Evolutionary conservation across 352 stramenopile species (phyloP).

Genomic region (Globisporangium megalacanthum): DNA sequence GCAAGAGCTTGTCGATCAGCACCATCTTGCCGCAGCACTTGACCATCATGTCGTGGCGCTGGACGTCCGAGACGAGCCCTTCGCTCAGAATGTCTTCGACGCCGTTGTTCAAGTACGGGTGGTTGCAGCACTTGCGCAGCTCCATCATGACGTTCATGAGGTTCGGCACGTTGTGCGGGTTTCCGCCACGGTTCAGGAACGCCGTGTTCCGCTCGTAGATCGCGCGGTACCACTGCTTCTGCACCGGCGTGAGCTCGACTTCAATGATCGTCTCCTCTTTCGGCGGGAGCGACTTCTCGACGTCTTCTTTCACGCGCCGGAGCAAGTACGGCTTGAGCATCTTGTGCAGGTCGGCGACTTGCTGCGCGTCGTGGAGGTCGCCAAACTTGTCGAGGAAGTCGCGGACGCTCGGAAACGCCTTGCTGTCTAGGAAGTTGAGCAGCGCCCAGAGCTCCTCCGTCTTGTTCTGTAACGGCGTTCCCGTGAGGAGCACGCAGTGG

Average conservation of each 20-base stretch:
- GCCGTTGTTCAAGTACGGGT: slow-evolving; percentile 92
- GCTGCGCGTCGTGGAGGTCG: slow-evolving; percentile 77
- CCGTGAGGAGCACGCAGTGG: slow-evolving; percentile 83
- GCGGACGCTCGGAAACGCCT: slow-evolving; percentile 90
- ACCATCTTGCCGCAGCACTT: slow-evolving; percentile 99
- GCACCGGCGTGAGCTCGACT: slow-evolving; percentile 85
- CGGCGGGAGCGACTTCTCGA: slow-evolving; percentile 83
- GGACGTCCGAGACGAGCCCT: slow-evolving; percentile 56
- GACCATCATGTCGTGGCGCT: slow-evolving; percentile 93
- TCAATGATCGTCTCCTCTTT: slow-evolving; percentile 91
- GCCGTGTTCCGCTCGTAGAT: slow-evolving; percentile 97
- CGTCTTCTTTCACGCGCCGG: slow-evolving; percentile 86
- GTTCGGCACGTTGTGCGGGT: slow-evolving; percentile 81
- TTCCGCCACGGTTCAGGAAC: slow-evolving; percentile 82
- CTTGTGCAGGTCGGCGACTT: slow-evolving; percentile 88
- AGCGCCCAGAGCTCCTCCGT: slow-evolving; percentile 99
- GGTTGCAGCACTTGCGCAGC: slow-evolving; percentile 89
- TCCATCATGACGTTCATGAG: slow-evolving; percentile 94
- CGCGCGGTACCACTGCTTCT: slow-evolving; percentile 88
- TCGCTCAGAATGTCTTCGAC: slow-evolving; percentile 87
- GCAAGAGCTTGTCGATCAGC: slow-evolving; percentile 98
- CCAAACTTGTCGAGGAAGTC: slow-evolving; percentile 94
- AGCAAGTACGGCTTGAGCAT: slow-evolving; percentile 89
- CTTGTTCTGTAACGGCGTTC: slow-evolving; percentile 95
- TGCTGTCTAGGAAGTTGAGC: slow-evolving; percentile 96